A percentile compares a stretch with the other conserved stretches of the same genome.
phyloP scores from a whole-genome alignment of 768 basidiomycete genomes.

The Rhodotorula sphaerocarpa region DNA sequence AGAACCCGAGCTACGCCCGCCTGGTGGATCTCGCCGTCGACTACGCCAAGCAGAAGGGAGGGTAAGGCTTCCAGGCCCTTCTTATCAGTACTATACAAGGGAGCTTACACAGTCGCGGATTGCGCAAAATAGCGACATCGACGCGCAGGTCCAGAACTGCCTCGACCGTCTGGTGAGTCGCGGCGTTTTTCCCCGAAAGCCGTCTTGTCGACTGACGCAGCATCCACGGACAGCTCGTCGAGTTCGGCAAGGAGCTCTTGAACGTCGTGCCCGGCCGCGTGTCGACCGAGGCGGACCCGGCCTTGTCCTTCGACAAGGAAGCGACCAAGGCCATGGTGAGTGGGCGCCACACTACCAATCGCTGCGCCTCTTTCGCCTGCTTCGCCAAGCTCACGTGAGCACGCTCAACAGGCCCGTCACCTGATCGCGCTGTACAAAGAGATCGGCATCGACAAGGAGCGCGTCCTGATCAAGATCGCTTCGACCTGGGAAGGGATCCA shows the following conservation, averaged over 20 bases:
- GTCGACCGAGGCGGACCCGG: conserved; percentile 97
- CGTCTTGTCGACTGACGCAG: not conserved
- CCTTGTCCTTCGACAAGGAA: conserved; percentile 91
- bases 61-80: conserved; percentile 41
- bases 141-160: conserved; percentile 67
- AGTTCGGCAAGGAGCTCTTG: conserved; percentile 93
- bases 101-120: not conserved
- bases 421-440: conserved; percentile 91
- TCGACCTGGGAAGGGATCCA: conserved; percentile 99
- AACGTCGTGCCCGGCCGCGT: conserved; percentile 94
- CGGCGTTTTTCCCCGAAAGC: not conserved
- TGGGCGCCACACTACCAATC: too few relatives aligned
- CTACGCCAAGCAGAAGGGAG: conserved; percentile 71
- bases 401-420: conserved; percentile 48
- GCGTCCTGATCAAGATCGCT: conserved; percentile 97
- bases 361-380: not conserved
- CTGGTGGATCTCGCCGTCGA: conserved; percentile 68
- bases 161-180: conserved; percentile 73
- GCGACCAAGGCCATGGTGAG: conserved; percentile 75
- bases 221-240: conserved; percentile 61
- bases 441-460: conserved; percentile 85
- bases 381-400: not conserved
- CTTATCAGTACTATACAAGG: too few relatives aligned
- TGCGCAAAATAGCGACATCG: conserved; percentile 48
- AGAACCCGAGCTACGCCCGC: conserved; percentile 73